Evolutionary conservation across 768 basidiomycete genomes (phyloP), one percentile per base, ranked within the genome.

Genomic region (Amanita fuliginea): DNA sequence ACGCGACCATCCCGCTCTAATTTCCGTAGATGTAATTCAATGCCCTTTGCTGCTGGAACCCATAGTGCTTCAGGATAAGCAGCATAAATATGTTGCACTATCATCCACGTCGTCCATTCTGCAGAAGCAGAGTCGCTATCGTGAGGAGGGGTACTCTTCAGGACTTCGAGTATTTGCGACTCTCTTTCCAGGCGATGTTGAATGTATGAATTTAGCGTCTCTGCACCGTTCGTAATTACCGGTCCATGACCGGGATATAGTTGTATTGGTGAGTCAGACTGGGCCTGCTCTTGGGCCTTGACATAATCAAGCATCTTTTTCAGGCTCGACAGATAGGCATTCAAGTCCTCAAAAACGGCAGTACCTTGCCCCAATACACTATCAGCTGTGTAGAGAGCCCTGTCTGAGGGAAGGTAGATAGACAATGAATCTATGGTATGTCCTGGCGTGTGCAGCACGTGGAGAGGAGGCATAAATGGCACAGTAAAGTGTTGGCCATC

Each of bases 171-270:
- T 32, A 97, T 79, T 67, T 97, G 83, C 6, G 69, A 67, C 61
- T 98, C 95, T 46, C 93, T 73, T 53, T 87, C 77, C 49, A 83
- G 70, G 7, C 94, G 78, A 59, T 98, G 92, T 30, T 75, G 61
- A 51, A 93, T 85, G 60, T 97, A 96, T 42, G 67, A 74, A 42
- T 67, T 60, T 57, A 97, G 80, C 26, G 78, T 68, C 32, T 72
- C 68, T 35, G 71, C 62, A 5, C 85, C 87, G 11, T 86, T 70
- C 5, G 63, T 52, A 1, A 94, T 75, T 30, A 87, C 79, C 4
- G 87, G 83, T 0, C 95, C 95, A 54, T 98, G 95, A 0, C 80
- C 92, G 0, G 94, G 93, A 60, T 92, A 94, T n/a, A 97, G 69
- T 13, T 57, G 56, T 19, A 67, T 66, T 58, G 30, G 41, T 11